phyloP scores from a whole-genome alignment of 2,329 filamentous ascomycete genomes.

The Corinectria fuckeliana region DNA sequence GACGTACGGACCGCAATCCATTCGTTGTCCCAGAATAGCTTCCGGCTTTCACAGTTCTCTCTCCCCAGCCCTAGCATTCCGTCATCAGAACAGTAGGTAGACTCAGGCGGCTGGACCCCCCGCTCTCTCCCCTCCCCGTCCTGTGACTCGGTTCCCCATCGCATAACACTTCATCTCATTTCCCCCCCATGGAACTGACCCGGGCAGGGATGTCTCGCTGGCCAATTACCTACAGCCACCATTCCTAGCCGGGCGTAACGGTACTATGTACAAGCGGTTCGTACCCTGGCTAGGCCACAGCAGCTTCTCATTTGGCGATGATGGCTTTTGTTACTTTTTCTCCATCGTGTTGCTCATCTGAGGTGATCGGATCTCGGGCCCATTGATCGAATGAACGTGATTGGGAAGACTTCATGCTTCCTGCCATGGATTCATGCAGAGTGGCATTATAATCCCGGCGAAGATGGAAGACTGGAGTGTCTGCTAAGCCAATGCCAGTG shows the following conservation, averaged over 20 bases:
- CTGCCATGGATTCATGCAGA: background rate
- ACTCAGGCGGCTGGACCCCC: background rate
- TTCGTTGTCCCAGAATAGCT: slow-evolving; percentile 11
- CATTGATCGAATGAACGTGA: slow-evolving; percentile 25
- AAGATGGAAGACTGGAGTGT: background rate
- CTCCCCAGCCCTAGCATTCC: slow-evolving; percentile 7
- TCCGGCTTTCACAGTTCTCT: background rate
- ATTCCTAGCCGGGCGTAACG: slow-evolving; percentile 13
- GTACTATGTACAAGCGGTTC: background rate
- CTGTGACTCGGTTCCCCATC: background rate
- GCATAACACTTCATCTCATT: slow-evolving; percentile 34
- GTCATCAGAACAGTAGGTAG: slow-evolving; percentile 16
- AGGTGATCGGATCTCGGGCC: slow-evolving; percentile 25
- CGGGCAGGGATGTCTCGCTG: slow-evolving; percentile 18
- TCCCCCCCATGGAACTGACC: slow-evolving; percentile 1
- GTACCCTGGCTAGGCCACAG: background rate
- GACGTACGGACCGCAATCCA: background rate
- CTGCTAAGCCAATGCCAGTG: slow-evolving; percentile 20
- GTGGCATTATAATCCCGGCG: background rate
- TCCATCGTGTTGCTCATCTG: slow-evolving; percentile 4
- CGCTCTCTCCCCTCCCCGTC: background rate
- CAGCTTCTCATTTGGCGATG: background rate
- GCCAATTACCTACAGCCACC: slow-evolving; percentile 13
- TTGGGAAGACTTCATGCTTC: slow-evolving; percentile 12
- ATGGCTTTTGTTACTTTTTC: background rate